phyloP scores from a whole-genome alignment of 441 rosid species.

The Eutrema salsugineum region DNA sequence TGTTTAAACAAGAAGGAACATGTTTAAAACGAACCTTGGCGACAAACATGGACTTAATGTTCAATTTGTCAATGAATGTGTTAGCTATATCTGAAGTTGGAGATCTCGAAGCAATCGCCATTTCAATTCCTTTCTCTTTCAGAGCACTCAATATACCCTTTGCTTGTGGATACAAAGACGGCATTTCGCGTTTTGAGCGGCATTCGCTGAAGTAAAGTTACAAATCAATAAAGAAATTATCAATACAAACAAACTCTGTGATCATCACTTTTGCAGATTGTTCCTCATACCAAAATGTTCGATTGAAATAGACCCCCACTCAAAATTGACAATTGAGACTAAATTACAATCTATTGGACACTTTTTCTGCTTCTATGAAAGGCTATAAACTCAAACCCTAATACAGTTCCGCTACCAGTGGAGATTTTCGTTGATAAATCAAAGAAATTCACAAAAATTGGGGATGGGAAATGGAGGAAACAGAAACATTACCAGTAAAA shows the following conservation, averaged over 20 bases:
- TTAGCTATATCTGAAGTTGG: constrained; percentile 61
- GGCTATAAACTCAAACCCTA: not conserved
- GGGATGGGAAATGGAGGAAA: not conserved
- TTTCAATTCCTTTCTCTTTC: constrained; percentile 48
- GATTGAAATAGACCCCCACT: not conserved
- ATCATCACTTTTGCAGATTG: too few species aligned
- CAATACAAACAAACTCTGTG: not conserved
- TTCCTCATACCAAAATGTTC: too few species aligned
- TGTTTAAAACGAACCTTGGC: constrained; percentile 40
- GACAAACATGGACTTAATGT: constrained; percentile 50
- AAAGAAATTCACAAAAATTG: not conserved
- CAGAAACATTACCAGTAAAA: constrained; percentile 66
- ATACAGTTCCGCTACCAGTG: not conserved
- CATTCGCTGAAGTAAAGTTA: constrained; percentile 36
- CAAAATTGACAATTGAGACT: not conserved
- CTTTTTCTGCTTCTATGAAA: not conserved
- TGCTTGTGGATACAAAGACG: constrained; percentile 63
- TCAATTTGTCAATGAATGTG: constrained; percentile 53
- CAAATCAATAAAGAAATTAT: not conserved
- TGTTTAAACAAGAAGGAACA: not conserved
- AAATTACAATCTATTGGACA: not conserved
- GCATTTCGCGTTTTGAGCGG: constrained; percentile 60
- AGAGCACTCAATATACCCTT: constrained; percentile 50
- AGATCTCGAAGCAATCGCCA: constrained; percentile 63
- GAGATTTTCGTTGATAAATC: not conserved